Percentiles rank a stretch among this genome's conserved stretches.
These are phyloP conservation scores for Penicillium turbatum DNA, from an alignment of 495 filamentous ascomycete genomes.

Conservation along the genomic window DNA sequence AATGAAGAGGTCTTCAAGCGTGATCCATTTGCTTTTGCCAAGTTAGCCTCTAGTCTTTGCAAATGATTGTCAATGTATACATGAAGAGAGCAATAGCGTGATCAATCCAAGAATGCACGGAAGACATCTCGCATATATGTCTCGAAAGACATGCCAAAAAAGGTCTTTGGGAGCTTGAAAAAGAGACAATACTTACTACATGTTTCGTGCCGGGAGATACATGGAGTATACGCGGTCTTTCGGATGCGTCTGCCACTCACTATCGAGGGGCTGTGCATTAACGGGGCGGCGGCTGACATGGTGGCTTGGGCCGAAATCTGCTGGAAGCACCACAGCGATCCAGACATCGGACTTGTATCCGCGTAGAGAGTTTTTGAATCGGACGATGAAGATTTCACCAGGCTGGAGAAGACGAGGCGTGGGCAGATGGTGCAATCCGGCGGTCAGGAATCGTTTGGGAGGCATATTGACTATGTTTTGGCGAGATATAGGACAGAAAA, in stretches of 20 bases:
- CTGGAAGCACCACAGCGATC: constrained; percentile 10
- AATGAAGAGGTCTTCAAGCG: constrained; percentile 7
- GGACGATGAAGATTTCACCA: constrained; percentile 9
- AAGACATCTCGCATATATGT: too few species aligned
- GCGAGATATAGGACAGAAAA: too few species aligned
- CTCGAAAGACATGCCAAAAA: neutral
- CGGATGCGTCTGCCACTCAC: constrained; percentile 2
- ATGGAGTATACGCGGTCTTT: constrained; percentile 13
- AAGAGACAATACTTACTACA: constrained; percentile 13
- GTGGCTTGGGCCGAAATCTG: neutral
- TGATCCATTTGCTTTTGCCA: constrained; percentile 6
- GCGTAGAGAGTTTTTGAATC: constrained; percentile 15
- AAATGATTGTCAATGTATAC: neutral
- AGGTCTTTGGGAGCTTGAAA: neutral
- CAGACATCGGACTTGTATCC: constrained; percentile 17
- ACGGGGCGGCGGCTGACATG: constrained; percentile 5
- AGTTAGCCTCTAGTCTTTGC: neutral
- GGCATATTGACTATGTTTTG: neutral
- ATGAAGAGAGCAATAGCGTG: neutral
- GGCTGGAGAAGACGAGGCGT: constrained; percentile 1
- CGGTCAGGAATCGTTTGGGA: neutral
- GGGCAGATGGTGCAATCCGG: neutral
- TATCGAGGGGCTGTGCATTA: constrained; percentile 1
- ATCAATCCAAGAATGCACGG: too few species aligned
- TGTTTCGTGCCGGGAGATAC: constrained; percentile 20